Base-by-base conservation (phyloP, 169 alveolate species). In the Neospora caninum region DNA sequence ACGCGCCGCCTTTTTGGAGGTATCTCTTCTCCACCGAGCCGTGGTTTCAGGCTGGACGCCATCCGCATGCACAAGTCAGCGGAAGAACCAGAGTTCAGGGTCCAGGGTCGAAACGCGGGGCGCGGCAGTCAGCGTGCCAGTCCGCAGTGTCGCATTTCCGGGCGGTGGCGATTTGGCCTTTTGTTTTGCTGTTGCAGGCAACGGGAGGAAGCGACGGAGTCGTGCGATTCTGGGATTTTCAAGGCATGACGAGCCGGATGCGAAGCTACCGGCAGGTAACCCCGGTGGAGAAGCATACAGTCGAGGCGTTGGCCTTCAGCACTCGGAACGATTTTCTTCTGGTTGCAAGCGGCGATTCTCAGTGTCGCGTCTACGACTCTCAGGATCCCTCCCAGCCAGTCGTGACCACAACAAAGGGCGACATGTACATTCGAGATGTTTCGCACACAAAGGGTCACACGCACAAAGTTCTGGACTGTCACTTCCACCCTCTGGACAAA, bases 371-470 rank as follows among this genome's bases (percentile, higher is more conserved):
- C 39, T 94, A 94, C 83, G 20, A 29, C 34, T 25, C 54, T 2
- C 43, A 78, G 31, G 73, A 41, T 80, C 54, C 80, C 43, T 93
- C 88, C 16, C 42, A 64, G 91, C 94, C 80, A 18, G 6, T 88
- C 39, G 88, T 91, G 58, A 45, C 67, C 36, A 94, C 95, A 7
- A 78, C 91, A 27, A 42, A 58, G 67, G 96, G 96, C 43, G 96
- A 94, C 91, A 78, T 92, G 95, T 94, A 94, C 91, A 70, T 94
- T 38, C 84, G 95, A 7, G 95, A 91, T 84, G 41, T 41, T 10
- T 93, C 82, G 39, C 69, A 92, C 54, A 91, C 96, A 22, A 94
- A 83, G 58, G 96, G 96, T 42, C 96, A 94, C 93, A 94, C 96
- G 38, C 96, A 94, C 86, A 73, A 43, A 38, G 86, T 94, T 27